Evolutionary conservation across 1,284 basidiomycete species (phyloP), one percentile per base, ranked within the genome.

Genomic region (Microbotryum silenes-acaulis): DNA sequence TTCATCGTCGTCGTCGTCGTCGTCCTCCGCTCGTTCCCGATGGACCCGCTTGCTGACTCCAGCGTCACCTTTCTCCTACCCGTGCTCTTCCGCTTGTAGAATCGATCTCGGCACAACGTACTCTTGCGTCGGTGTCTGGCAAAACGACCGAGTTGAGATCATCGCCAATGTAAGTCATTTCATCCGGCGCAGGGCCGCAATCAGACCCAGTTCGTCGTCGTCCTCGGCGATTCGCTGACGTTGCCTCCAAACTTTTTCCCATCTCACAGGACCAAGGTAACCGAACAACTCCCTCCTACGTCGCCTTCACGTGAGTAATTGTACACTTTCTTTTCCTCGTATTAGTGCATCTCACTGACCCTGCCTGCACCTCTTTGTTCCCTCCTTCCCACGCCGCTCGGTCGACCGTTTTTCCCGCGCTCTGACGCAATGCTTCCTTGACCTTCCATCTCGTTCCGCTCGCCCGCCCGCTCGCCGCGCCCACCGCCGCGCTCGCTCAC

Each of bases 61-160:
- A 0, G 16, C 29, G 18, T 49, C 58, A 54, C 27, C 48, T 62
- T 53, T 74, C 6, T 31, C 29, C 29, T 31, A 9, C 18, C 20
- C n/a, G 23, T 23, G 16, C 16, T 1, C 16, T 27, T 31, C 16
- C 25, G n/a, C 47, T 20, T 33, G 44, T 48, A 60, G 64, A 54
- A 77, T 78, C 70, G 77, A 78, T 68, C 68, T 78, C 63, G 77
- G 77, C 55, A 78, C 77, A 47, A 78, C 77, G 59, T 74, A 74
- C 73, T 74, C 73, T 31, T 91, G 92, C 79, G 92, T 96, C 72
- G 92, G 91, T 82, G 90, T 94, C 74, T 94, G 91, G 92, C 89
- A 92, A 82, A 93, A 96, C 78, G 92, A 96, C 83, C 89, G 91
- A 75, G 92, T 96, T 74, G 92, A 94, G 81, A 96, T 97, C 82